Base-by-base conservation (phyloP, 129 eudicot species). In the Ambrosia trifida region DNA sequence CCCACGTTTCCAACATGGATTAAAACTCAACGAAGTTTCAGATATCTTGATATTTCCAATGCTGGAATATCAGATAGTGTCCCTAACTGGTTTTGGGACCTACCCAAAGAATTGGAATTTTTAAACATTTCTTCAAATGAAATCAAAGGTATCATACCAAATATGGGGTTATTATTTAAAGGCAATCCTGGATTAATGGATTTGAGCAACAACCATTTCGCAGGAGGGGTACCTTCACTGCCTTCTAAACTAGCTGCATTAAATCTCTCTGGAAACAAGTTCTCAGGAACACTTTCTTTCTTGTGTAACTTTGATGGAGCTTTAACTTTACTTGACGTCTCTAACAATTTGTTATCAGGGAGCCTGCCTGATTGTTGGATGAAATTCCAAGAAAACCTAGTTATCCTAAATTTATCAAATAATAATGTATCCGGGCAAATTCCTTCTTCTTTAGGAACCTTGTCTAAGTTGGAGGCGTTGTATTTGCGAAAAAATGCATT, bases 1-100 rank as follows among this genome's bases (percentile, higher is more conserved):
- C 80, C 81, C 16, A 3, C 11, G 7, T 83, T 86, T 28, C 90
- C 90, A 0, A 11, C 1, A 4, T 85, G 87, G 87, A 67, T 85
- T 32, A 28, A 17, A 60, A 82, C 63, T 52, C 83, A 76, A 66
- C 74, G 6, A 8, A 17, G 13, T 1, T 40, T 76, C 7, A 2
- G 1, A 1, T 1, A 11, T 45, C 58, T 86, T 75, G 91, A 83
- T 61, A 74, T 86, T 17, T 83, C 84, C 2, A 65, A 11, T 54
- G 28, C 76, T 17, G 70, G 41, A 18, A 76, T 85, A 66, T 57
- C 79, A 17, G 85, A 61, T 70, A 16, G 7, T 17, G 30, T 83
- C 54, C 87, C 82, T 18, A 4, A 28, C 14, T 76, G 81, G 80
- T 83, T 85, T 12, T 77, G 76, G 84, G 50, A 59, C 13, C 54